Base-by-base conservation (phyloP, 352 stramenopile genomes). In the Aphanomyces cochlioides region DNA sequence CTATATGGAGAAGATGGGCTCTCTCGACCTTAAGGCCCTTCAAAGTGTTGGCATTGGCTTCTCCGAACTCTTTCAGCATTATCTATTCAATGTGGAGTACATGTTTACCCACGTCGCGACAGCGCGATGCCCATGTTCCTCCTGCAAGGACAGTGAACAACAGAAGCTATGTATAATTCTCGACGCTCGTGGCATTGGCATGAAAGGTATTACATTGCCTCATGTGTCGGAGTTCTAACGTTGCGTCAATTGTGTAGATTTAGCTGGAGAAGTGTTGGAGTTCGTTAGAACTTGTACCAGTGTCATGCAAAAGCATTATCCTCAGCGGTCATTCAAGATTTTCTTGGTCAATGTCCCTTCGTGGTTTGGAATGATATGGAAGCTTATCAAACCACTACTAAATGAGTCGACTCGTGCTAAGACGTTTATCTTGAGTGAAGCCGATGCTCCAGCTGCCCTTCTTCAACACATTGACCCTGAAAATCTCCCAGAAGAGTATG, bases 301-400 rank as follows among this genome's bases (percentile, higher is more conserved):
- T n/a, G 82, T 88, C 66, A 93, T 96, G 80, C 85, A 93, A 70
- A 77, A 77, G 10, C 87, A 97, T 74, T 97, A 96, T 61, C 86
- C 88, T 17, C 87, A 96, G 75, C 80, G 86, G 5, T 96, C 85
- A 48, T 90, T 86, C 79, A 96, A 96, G 74, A 97, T 97, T 65
- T 96, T 96, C 68, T 84, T 97, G 50, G 77, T 97, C 53, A 96
- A 97, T 66, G 90, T 95, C 2, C 90, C 90, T 17, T 92, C 83
- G 17, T 97, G 88, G 88, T 97, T 97, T 70, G 90, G 85, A 38
- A 90, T 97, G 75, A 82, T 86, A 37, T 97, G 90, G 90, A 96
- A 96, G 70, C 83, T 88, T 17, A 87, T 97, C 67, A 91, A 93
- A 66, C 84, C 87, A 17, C 67, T 97, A 3, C 56, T 97, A 65